These are phyloP conservation scores for Cryphonectria radicalis DNA, from an alignment of 2,329 filamentous ascomycete species.

Conservation along the genomic window DNA sequence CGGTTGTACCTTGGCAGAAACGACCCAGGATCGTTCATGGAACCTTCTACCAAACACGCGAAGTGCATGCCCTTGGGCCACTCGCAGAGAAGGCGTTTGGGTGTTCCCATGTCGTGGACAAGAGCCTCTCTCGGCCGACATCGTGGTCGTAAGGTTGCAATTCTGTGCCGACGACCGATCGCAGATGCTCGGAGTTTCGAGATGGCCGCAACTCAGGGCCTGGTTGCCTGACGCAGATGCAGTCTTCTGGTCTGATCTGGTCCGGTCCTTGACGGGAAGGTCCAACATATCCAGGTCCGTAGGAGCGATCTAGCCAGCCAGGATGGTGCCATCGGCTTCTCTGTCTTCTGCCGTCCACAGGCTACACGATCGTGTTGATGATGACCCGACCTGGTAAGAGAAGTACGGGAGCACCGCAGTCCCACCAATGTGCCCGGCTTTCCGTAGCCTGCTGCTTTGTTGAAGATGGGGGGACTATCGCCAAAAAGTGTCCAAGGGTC, in stretches of 20 bases:
- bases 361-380: not conserved
- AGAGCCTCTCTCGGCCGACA: conserved; percentile 6
- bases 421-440: not conserved
- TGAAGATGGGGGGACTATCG: not conserved
- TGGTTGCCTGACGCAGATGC: not conserved
- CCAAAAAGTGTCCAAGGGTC: not conserved
- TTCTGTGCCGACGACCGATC: conserved; percentile 4
- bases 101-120: not conserved
- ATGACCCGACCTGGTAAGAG: not conserved
- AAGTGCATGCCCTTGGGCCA: not conserved
- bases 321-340: not conserved
- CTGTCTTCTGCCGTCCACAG: conserved; percentile 6
- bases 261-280: conserved; percentile 8
- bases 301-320: not conserved
- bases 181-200: conserved; percentile 11
- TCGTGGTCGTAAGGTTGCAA: not conserved
- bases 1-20: not conserved
- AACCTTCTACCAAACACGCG: conserved; percentile 3
- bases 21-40: conserved; percentile 3
- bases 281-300: not conserved
- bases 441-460: not conserved
- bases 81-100: not conserved
- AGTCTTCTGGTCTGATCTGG: not conserved
- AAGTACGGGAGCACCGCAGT: not conserved
- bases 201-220: not conserved